phyloP scores from a whole-genome alignment of 2,329 filamentous ascomycete genomes.

The Trichoderma sp. region DNA sequence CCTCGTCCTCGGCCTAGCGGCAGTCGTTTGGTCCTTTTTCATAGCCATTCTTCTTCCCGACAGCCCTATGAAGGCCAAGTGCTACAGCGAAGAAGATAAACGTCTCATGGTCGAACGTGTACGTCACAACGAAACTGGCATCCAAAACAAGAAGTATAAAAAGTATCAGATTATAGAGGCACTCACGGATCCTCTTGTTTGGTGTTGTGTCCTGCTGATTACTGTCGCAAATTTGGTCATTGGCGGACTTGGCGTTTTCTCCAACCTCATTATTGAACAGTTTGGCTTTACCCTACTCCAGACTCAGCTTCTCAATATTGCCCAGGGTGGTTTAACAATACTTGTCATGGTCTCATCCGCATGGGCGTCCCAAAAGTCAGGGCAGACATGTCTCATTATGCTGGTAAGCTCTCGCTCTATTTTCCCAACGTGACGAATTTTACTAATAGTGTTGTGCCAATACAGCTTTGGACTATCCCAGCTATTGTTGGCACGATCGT shows the following conservation, averaged over 20 bases:
- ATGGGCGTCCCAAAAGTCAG: neutral
- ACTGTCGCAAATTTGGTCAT: neutral
- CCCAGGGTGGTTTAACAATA: neutral
- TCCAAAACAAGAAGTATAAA: neutral
- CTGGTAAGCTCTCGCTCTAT: neutral
- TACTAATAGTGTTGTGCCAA: neutral
- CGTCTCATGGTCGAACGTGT: neutral
- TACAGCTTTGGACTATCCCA: neutral
- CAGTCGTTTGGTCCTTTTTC: neutral
- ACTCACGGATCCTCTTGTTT: neutral
- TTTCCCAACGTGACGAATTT: neutral
- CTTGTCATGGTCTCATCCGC: neutral
- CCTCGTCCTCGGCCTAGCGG: neutral
- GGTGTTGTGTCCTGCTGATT: neutral
- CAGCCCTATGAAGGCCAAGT: neutral
- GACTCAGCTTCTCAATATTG: neutral
- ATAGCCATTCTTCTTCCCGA: neutral
- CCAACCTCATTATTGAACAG: neutral
- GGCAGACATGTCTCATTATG: neutral
- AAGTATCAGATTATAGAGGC: neutral
- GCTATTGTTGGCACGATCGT: neutral
- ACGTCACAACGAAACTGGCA: neutral
- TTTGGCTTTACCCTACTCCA: neutral
- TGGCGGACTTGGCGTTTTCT: neutral
- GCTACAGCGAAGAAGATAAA: neutral